These are phyloP conservation scores for Penicillium simplicissimum DNA, from an alignment of 495 filamentous ascomycete species.

Conservation along the genomic window DNA sequence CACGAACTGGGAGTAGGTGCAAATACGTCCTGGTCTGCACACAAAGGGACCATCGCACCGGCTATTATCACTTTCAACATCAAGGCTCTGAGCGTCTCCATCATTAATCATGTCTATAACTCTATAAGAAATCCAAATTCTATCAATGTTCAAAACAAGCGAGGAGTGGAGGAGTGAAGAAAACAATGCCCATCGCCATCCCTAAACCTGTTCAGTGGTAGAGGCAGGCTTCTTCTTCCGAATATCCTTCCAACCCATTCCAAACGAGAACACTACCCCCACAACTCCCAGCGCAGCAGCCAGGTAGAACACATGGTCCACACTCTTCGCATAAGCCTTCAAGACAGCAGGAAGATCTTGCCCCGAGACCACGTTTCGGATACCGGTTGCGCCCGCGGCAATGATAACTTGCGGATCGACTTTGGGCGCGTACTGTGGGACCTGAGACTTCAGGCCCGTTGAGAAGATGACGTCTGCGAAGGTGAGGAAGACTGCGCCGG, in stretches of 20 bases:
- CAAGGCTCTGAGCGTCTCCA: background rate
- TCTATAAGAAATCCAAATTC: background rate
- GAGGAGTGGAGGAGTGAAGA: background rate
- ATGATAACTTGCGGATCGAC: conserved; percentile 37
- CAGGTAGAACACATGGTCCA: conserved; percentile 45
- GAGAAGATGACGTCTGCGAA: conserved; percentile 51
- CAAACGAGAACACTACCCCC: conserved; percentile 39
- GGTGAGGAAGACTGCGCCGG: conserved; percentile 49
- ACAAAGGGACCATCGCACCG: background rate
- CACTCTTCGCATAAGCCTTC: conserved; percentile 42
- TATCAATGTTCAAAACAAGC: background rate
- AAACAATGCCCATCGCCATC: background rate
- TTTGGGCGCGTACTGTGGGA: conserved; percentile 38
- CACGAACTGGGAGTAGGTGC: too few species aligned
- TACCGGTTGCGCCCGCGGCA: conserved; percentile 43
- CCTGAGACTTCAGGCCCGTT: conserved; percentile 39
- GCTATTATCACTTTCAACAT: background rate
- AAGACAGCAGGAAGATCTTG: conserved; percentile 37
- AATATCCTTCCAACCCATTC: conserved; percentile 56
- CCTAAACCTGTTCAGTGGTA: conserved; percentile 4
- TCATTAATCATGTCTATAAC: background rate
- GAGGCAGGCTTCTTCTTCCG: conserved; percentile 42
- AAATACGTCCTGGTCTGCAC: background rate
- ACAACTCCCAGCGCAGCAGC: conserved; percentile 29
- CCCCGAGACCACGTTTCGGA: conserved; percentile 34